phyloP scores from a whole-genome alignment of 164 flowering plant species.

The Cinnamomum chago region DNA sequence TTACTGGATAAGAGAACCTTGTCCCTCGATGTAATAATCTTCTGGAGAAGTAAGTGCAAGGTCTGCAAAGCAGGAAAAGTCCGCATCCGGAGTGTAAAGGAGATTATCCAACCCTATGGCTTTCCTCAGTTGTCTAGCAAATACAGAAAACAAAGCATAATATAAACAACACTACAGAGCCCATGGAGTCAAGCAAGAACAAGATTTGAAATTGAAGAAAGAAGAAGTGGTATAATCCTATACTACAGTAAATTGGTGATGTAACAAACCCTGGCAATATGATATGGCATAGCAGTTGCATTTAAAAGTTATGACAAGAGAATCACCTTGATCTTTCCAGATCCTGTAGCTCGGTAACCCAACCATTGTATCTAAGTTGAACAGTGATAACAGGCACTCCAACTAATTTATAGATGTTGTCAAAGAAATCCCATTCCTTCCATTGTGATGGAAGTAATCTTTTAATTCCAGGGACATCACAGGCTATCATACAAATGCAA shows the following conservation, averaged over 20 bases:
- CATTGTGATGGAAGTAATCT: constrained; percentile 78
- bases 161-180: neutral
- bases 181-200: neutral
- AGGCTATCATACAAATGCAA: constrained; percentile 53
- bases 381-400: constrained; percentile 98
- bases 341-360: constrained; percentile 95
- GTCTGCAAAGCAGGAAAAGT: constrained; percentile 98
- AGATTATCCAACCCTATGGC: constrained; percentile 91
- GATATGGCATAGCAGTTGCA: neutral
- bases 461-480: constrained; percentile 98
- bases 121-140: constrained; percentile 60
- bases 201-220: neutral
- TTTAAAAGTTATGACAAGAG: neutral
- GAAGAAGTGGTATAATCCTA: neutral
- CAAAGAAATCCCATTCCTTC: constrained; percentile 75
- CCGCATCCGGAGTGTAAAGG: constrained; percentile 95
- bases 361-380: constrained; percentile 94
- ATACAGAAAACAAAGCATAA: constrained; percentile 3
- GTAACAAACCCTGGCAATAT: neutral
- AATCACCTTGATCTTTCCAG: constrained; percentile 71
- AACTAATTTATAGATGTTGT: constrained; percentile 73
- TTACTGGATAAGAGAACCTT: constrained; percentile 98
- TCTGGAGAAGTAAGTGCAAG: constrained; percentile 94
- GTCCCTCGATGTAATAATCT: constrained; percentile 91
- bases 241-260: neutral